phyloP scores from a whole-genome alignment of 768 basidiomycete species.

The Naganishia randhawae region DNA sequence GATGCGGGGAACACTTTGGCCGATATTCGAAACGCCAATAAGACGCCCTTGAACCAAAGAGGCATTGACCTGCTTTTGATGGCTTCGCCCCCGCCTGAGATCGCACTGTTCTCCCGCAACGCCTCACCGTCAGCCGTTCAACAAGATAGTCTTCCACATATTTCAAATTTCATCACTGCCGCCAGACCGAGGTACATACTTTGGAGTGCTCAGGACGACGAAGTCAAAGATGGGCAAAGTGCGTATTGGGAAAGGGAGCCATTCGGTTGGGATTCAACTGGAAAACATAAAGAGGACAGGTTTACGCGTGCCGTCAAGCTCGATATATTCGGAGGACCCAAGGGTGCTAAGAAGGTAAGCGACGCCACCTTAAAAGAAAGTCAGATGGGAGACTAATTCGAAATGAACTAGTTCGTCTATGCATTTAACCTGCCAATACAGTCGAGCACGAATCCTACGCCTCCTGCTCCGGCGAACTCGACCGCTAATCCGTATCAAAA shows the following conservation, averaged over 20 bases:
- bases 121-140: neutral
- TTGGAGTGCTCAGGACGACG: conserved; percentile 61
- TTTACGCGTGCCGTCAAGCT: conserved; percentile 77
- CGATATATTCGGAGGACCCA: conserved; percentile 68
- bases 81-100: conserved; percentile 2
- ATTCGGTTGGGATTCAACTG: conserved; percentile 69
- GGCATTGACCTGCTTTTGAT: conserved; percentile 14
- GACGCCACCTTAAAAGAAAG: neutral
- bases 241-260: conserved; percentile 96
- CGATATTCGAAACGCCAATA: conserved; percentile 54
- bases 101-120: neutral
- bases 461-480: conserved; percentile 36
- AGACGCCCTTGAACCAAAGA: conserved; percentile 14
- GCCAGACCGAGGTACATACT: conserved; percentile 76
- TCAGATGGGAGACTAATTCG: neutral
- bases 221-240: conserved; percentile 43
- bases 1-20: conserved; percentile 51
- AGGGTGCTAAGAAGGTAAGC: conserved; percentile 10
- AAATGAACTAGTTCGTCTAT: conserved; percentile 78
- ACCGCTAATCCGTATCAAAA: conserved; percentile 45
- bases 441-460: conserved; percentile 36
- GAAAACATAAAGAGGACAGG: conserved; percentile 42
- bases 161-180: neutral
- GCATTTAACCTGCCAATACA: conserved; percentile 78
- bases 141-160: neutral